Evolutionary conservation across 176 grass and related monocot species (phyloP).

Genomic region (Oryza nivara): DNA sequence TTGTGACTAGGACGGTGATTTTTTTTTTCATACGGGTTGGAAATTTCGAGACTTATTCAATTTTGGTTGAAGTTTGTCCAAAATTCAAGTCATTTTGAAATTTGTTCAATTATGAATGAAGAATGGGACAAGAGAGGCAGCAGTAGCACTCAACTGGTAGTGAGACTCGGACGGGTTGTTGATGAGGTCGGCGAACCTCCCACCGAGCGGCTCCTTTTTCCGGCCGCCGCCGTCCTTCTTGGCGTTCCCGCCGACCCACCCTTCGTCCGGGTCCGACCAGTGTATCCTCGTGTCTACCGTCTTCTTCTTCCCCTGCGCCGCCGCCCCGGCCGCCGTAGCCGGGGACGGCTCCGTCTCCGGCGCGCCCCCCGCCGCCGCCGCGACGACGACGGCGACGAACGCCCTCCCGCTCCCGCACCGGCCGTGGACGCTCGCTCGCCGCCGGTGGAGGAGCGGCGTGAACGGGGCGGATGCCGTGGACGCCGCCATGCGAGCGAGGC

Average conservation of each 20-base stretch:
- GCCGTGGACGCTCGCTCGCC: not conserved
- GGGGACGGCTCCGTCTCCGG: constrained; percentile 41
- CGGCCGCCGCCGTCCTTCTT: constrained; percentile 42
- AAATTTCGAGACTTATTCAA: too few species aligned
- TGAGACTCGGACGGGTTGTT: constrained; percentile 65
- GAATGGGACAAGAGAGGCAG: too few species aligned
- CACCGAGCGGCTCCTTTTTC: constrained; percentile 50
- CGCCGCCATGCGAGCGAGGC: constrained; percentile 38
- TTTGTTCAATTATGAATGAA: not conserved
- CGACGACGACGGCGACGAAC: constrained; percentile 16
- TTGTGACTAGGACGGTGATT: not conserved
- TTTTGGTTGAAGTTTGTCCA: not conserved
- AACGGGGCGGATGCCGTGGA: constrained; percentile 58
- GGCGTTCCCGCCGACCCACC: constrained; percentile 71
- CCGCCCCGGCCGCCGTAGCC: not conserved
- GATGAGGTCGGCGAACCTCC: constrained; percentile 81
- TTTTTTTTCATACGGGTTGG: too few species aligned
- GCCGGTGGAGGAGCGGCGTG: constrained; percentile 40
- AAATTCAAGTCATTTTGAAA: too few species aligned
- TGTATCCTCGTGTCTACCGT: constrained; percentile 95
- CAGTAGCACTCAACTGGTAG: constrained; percentile 66
- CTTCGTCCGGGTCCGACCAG: constrained; percentile 82
- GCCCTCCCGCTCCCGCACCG: not conserved
- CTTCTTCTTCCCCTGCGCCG: constrained; percentile 53
- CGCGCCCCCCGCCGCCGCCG: constrained; percentile 11